Evolutionary conservation across 148 eudicot species (phyloP), one percentile per base, ranked within the genome.

Genomic region (Talinum fruticosum): DNA sequence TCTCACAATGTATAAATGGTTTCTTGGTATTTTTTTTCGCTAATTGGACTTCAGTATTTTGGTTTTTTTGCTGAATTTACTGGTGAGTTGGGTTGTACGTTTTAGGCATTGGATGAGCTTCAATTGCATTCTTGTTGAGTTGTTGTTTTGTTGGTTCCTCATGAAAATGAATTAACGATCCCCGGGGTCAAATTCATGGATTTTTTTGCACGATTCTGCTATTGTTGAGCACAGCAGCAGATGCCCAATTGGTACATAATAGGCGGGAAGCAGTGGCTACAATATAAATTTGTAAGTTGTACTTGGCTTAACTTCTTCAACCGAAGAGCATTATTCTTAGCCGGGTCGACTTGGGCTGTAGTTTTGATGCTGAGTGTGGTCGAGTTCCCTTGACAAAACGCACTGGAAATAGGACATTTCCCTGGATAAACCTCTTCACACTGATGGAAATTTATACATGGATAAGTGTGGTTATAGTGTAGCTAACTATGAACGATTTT

Each of bases 51-150:
- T 47, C 34, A 19, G 1, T 36, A 6, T 37, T 37, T 69, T 24
- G 13, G 4, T 38, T 33, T 49, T 26, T 45, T 21, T 76, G 36
- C 66, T 77, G 74, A 37, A 77, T 5, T 57, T 69, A 36, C 34
- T 10, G 49, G 53, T n/a, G n/a, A 49, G 66, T 51, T 23, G 45
- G 38, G 38, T 18, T 23, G 7, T 7, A 32, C 8, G 53, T 3
- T 47, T 47, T 47, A 47, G 10, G 6, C 10, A 12, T 47, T 47
- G 53, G 18, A 47, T 15, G 53, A 12, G 53, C 53, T 5, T 12
- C 53, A 1, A 47, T 13, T 47, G 53, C 53, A 3, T 47, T 47
- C 53, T 47, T 5, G 2, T 47, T 47, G 10, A 5, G 7, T 37
- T 2, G 4, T 2, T 37, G 41, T 37, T 7, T 37, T 37, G 41